Base-by-base conservation (phyloP, 1,139 yeast genomes). In the Taphrina pruni region DNA sequence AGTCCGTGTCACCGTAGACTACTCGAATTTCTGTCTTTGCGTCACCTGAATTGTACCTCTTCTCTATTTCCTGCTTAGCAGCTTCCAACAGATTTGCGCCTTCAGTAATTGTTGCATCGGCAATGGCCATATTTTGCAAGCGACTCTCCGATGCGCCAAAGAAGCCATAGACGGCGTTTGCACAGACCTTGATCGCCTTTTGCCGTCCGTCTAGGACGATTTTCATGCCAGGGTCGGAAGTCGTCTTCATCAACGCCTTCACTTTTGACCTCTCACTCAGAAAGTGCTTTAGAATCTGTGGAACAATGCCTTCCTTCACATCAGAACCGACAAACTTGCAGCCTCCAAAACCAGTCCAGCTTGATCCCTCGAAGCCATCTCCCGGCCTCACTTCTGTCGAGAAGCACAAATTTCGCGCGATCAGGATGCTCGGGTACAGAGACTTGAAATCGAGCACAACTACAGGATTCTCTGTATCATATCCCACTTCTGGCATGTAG, bases 281-380 rank as follows among this genome's bases (percentile, higher is more conserved):
- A 35, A 65, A 65, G 48, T 65, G 69, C 36, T 51, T 46, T 36
- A 65, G 45, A 43, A 65, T 65, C 21, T 41, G 64, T 11, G 69
- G 69, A 43, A 65, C 69, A 6, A 65, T 57, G 39, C 69, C 69
- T 38, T 48, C 55, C 26, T 65, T 65, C 35, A 46, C 57, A 14
- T 56, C 45, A 36, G 64, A 32, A 5, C 48, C 41, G 14, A 57
- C 69, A 36, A 65, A 65, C 11, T 43, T 48, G 51, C 55, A 46
- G 26, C 69, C 64, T n/a, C 69, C 69, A 41, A 57, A 65, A 45
- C 69, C 69, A 39, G 52, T 57, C 67, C 67, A 64, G 35, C 45
- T 32, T 7, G 41, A 51, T 6, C 46, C 20, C 14, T 46, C 64
- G 6, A 51, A 41, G 6, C 20, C 35, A n/a, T 36, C 57, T n/a